phyloP scores from a whole-genome alignment of 2,329 filamentous ascomycete species.

The Tolypocladium paradoxum region DNA sequence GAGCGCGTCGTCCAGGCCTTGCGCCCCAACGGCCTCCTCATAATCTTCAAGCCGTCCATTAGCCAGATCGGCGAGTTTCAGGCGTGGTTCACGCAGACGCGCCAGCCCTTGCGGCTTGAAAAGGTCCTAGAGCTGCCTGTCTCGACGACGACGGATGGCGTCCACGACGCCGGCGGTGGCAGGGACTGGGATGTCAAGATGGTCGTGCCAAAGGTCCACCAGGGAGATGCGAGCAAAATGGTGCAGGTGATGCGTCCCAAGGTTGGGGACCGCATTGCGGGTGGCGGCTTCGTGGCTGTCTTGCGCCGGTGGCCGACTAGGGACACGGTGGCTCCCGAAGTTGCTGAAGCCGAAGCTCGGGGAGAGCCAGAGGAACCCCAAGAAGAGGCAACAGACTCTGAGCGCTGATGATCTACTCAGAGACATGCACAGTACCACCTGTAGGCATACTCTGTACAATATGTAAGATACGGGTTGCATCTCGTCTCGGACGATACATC shows the following conservation, averaged over 20 bases:
- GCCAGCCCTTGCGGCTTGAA: constrained; percentile 44
- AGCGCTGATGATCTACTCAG: neutral
- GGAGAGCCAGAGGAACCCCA: neutral
- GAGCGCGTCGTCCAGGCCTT: constrained; percentile 44
- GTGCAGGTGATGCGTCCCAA: constrained; percentile 31
- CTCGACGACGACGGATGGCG: constrained; percentile 26
- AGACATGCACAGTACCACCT: neutral
- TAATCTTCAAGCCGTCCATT: constrained; percentile 67
- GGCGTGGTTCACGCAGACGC: constrained; percentile 34
- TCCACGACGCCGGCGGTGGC: constrained; percentile 38
- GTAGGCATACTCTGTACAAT: neutral
- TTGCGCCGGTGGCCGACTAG: constrained; percentile 21
- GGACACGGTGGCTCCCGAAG: neutral
- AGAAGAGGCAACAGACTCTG: neutral
- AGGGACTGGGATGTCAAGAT: constrained; percentile 54
- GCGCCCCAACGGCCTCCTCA: constrained; percentile 50
- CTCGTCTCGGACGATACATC: neutral
- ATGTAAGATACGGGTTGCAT: neutral
- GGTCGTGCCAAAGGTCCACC: constrained; percentile 20
- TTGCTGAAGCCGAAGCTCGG: neutral
- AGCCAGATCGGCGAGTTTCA: constrained; percentile 62
- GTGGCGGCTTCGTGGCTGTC: constrained; percentile 30
- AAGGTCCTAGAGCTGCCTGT: constrained; percentile 47
- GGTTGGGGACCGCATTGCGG: constrained; percentile 27
- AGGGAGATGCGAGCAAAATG: constrained; percentile 9